These are phyloP conservation scores for Xylogone sp. DNA, from an alignment of 2,329 filamentous ascomycete species.

Conservation along the genomic window DNA sequence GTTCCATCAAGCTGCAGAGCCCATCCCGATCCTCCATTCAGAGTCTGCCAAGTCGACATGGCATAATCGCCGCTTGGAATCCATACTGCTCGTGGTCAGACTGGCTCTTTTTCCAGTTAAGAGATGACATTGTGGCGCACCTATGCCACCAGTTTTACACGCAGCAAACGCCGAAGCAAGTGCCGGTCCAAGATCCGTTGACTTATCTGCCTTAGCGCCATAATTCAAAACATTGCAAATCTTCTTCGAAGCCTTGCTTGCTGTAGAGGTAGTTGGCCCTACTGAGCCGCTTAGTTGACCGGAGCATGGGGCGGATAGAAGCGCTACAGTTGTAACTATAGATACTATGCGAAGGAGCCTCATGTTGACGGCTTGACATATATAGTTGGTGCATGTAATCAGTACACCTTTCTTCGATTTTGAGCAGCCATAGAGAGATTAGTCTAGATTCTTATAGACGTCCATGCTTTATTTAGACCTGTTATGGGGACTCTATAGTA, in stretches of 20 bases:
- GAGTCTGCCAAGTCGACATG: constrained; percentile 43
- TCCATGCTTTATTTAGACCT: no score
- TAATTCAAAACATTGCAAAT: constrained; percentile 43
- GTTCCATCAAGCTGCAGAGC: constrained; percentile 50
- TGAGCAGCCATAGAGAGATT: no score
- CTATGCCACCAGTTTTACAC: constrained; percentile 38
- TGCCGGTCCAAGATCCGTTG: constrained; percentile 40
- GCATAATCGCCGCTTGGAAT: constrained; percentile 47
- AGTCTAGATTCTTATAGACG: no score
- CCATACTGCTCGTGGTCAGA: constrained; percentile 27
- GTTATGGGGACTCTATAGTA: no score
- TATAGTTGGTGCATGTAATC: no score
- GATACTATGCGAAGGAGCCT: background rate
- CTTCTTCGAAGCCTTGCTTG: constrained; percentile 18
- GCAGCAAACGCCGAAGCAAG: constrained; percentile 38
- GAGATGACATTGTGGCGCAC: constrained; percentile 8
- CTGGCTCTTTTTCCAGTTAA: background rate
- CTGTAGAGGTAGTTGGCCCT: constrained; percentile 20
- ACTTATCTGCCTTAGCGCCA: constrained; percentile 40
- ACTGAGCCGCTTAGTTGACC: constrained; percentile 21
- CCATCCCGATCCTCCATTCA: constrained; percentile 43
- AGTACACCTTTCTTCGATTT: no score
- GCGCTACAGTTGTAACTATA: background rate
- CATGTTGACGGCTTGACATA: background rate
- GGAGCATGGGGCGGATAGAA: background rate